phyloP scores from a whole-genome alignment of 2,329 filamentous ascomycete species.

The Clarireedia monteithiana region DNA sequence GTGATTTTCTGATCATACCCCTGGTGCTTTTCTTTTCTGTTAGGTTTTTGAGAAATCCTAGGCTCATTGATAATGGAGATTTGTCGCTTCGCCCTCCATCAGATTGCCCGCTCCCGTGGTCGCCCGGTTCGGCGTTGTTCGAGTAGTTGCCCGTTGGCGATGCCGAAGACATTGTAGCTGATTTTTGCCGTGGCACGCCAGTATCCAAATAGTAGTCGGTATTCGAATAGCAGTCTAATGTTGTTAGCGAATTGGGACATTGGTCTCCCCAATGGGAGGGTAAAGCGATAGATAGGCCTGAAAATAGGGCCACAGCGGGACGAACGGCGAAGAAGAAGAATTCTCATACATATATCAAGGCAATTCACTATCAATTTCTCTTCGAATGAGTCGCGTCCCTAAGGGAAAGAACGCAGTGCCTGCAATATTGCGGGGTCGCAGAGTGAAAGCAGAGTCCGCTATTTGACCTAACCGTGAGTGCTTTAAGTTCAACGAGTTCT shows the following conservation, averaged over 20 bases:
- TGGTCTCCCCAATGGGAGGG: too few relatives aligned
- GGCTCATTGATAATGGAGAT: slow-evolving; percentile 36
- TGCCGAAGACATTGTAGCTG: slow-evolving; percentile 20
- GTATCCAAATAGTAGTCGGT: not conserved
- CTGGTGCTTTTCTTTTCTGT: slow-evolving; percentile 70
- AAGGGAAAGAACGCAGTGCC: too few relatives aligned
- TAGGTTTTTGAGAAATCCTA: slow-evolving; percentile 58
- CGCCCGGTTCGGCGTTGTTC: slow-evolving; percentile 22
- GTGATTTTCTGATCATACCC: slow-evolving; percentile 40
- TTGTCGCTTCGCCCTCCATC: slow-evolving; percentile 27
- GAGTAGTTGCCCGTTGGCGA: slow-evolving; percentile 24
- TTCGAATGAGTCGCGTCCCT: too few relatives aligned
- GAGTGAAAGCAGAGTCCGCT: too few relatives aligned
- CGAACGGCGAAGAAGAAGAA: too few relatives aligned
- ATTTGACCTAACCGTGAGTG: too few relatives aligned
- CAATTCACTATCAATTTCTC: too few relatives aligned
- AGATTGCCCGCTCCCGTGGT: slow-evolving; percentile 27
- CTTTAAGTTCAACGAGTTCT: too few relatives aligned
- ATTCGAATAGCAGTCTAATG: not conserved
- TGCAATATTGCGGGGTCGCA: too few relatives aligned
- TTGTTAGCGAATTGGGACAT: not conserved
- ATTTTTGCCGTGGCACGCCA: not conserved
- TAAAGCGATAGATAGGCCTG: too few relatives aligned
- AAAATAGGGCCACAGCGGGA: too few relatives aligned
- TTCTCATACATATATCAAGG: too few relatives aligned